Base-by-base conservation (phyloP, 441 rosid genomes). In the Bocquillonia castaneifolia region DNA sequence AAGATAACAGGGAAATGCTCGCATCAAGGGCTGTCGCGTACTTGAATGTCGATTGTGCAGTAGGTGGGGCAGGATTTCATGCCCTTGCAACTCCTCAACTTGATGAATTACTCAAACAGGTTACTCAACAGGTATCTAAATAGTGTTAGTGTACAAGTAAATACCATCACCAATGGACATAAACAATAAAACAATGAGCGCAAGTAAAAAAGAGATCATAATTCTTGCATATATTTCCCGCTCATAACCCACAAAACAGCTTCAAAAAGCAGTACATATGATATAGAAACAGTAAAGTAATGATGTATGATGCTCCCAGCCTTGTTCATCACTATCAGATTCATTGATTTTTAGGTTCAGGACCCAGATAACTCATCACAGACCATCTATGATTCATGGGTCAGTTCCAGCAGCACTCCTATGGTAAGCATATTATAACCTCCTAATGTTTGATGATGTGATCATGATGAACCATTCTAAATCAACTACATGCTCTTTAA, bases 71-170 rank as follows among this genome's bases (percentile, higher is more conserved):
- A 10, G 96, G 89, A 64, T 93, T 89, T 69, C 66, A 73, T 36
- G 92, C 88, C 29, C 77, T 83, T 53, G 88, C 93, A 20, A 93
- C 97, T 78, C 97, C 97, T 51, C 97, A 91, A 77, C 91, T 91
- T 31, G 98, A 93, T 76, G 83, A 86, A 76, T 70, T 92, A 67
- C 76, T 90, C 37, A 78, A 71, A 78, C 62, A 79, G 72, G 91
- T 89, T 48, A 79, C 96, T 73, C 80, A 76, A 77, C 84, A 82
- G 95, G 96, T 92, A 81, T 25, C 59, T 53, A 17, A 34, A 23
- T 37, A 64, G 39, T 48, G 13, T 6, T 7, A n/a, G 53, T 20
- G 48, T 14, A 40, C 13, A 9, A 31, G 17, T 22, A 14, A 48
- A 47, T 10, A 39, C 5, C 63, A 56, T 53, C 22, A 68, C 28